A percentile compares a stretch with the other conserved stretches of the same genome.
Conservation (phyloP, 106 monocot genomes). For the Apostasia shenzhenica region DNA sequence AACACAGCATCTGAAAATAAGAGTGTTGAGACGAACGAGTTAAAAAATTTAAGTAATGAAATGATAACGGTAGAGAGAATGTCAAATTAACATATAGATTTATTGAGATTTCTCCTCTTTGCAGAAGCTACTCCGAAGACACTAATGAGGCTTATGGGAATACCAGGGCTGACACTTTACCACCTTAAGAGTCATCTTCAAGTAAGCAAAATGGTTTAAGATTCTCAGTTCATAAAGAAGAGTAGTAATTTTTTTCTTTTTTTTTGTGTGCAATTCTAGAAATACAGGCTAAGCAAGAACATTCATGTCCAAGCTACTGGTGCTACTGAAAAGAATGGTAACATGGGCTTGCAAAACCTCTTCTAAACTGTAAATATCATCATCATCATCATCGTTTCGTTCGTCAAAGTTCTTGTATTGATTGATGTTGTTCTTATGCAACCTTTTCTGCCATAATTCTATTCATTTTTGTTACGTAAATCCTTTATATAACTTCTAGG, state of each 20-base stretch:
- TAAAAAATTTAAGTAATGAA: background rate
- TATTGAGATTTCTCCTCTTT: slow-evolving; percentile 1
- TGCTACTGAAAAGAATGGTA: slow-evolving; percentile 41
- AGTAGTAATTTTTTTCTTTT: background rate
- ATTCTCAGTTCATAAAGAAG: background rate
- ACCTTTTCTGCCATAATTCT: too few relatives aligned
- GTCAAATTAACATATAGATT: background rate
- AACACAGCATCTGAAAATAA: too few relatives aligned
- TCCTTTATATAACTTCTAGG: too few relatives aligned
- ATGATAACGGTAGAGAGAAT: background rate
- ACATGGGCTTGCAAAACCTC: background rate
- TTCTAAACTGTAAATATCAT: too few relatives aligned
- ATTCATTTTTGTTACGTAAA: too few relatives aligned
- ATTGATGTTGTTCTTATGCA: too few relatives aligned
- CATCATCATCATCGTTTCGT: too few relatives aligned
- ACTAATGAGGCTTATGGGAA: slow-evolving; percentile 91
- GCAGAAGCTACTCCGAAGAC: slow-evolving; percentile 91
- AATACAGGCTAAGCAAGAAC: slow-evolving; percentile 76
- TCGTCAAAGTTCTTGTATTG: too few relatives aligned
- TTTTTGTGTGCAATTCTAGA: slow-evolving; percentile 19
- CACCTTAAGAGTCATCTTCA: slow-evolving; percentile 95
- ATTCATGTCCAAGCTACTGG: slow-evolving; percentile 49
- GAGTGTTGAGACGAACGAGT: too few relatives aligned
- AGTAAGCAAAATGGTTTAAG: slow-evolving; percentile 18
- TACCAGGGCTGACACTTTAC: slow-evolving; percentile 84